Conservation (phyloP, 768 basidiomycete genomes). For the Leccinum longicurvipes region DNA sequence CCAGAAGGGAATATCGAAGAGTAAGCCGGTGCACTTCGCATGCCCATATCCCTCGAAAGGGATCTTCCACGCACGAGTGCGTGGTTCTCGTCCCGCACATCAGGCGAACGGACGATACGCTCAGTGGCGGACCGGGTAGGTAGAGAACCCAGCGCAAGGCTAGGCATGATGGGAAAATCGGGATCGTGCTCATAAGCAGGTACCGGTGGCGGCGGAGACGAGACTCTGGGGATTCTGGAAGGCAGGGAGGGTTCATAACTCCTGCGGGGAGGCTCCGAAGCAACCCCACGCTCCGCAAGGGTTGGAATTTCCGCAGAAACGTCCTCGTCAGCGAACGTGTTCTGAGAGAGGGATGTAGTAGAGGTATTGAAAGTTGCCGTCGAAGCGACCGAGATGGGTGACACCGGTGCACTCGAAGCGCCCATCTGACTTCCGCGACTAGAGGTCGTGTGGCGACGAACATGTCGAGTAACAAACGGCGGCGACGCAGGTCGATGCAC, state of each 20-base stretch:
- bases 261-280: conserved; percentile 24
- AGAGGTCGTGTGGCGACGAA: conserved; percentile 34
- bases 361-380: conserved; percentile 26
- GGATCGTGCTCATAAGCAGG: conserved; percentile 28
- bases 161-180: conserved; percentile 22
- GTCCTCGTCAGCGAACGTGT: conserved; percentile 18
- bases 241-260: conserved; percentile 10
- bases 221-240: conserved; percentile 23
- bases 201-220: conserved; percentile 21
- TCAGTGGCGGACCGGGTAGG: conserved; percentile 32
- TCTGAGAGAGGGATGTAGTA: conserved; percentile 17
- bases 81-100: conserved; percentile 27
- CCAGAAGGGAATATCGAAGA: conserved; percentile 33
- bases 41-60: conserved; percentile 29
- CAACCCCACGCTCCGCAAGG: conserved; percentile 18
- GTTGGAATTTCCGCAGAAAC: conserved; percentile 12
- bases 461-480: conserved; percentile 31
- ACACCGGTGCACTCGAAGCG: conserved; percentile 32
- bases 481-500: no score
- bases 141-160: conserved; percentile 14
- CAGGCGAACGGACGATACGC: conserved; percentile 29
- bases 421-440: conserved; percentile 29
- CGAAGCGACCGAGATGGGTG: conserved; percentile 28
- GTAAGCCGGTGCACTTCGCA: conserved; percentile 34
- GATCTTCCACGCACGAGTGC: conserved; percentile 31